A percentile compares a stretch with the other conserved stretches of the same genome.
These are phyloP conservation scores for Solanum chiquidenum DNA, from an alignment of 257 asterid species.

Conservation along the genomic window DNA sequence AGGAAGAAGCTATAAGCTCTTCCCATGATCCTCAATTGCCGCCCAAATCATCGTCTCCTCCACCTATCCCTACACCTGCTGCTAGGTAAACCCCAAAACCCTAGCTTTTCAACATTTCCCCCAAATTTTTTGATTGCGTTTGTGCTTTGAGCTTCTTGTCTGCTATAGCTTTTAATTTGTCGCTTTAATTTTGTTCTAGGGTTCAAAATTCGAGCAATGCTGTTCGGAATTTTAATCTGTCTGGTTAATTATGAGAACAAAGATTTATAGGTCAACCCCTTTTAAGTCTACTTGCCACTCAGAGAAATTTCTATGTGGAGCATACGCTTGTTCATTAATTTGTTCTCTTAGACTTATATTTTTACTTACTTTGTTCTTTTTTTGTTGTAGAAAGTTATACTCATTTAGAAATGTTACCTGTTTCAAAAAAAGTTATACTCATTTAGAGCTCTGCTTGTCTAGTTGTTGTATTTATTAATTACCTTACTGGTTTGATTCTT, in stretches of 20 bases:
- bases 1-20: slow-evolving; percentile 92
- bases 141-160: not conserved
- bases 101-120: not conserved
- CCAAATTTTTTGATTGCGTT: not conserved
- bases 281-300: not conserved
- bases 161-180: not conserved
- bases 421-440: not conserved
- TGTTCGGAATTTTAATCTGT: not conserved
- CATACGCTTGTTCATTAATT: not conserved
- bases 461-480: not conserved
- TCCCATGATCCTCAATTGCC: slow-evolving; percentile 60
- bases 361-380: not conserved
- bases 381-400: not conserved
- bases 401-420: not conserved
- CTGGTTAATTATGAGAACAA: not conserved
- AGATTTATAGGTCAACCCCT: not conserved
- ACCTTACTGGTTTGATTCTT: not conserved
- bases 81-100: slow-evolving; percentile 53
- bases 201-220: not conserved
- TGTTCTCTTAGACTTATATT: not conserved
- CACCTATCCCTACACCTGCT: slow-evolving; percentile 78
- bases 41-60: slow-evolving; percentile 77
- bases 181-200: not conserved
- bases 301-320: not conserved
- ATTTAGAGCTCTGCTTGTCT: not conserved